Conservation (phyloP, 1,284 basidiomycete species). For the Cutaneotrichosporon daszewskae region DNA sequence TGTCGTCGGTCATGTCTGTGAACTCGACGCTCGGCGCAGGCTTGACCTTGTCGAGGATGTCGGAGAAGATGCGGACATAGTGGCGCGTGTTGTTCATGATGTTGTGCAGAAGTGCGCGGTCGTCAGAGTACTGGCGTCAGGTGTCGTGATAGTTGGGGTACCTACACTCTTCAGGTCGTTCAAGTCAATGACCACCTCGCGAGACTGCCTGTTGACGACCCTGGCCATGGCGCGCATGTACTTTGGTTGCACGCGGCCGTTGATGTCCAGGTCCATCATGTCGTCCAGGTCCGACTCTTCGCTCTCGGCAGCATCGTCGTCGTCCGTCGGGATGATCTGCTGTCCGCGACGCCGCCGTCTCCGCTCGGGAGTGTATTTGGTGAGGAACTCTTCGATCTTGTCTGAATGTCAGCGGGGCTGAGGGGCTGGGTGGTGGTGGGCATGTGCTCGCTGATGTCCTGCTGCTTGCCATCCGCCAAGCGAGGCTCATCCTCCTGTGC, state of each 20-base stretch:
- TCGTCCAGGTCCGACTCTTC: conserved; percentile 56
- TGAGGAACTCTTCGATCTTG: conserved; percentile 42
- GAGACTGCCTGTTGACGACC: conserved; percentile 70
- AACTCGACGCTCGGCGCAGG: conserved; percentile 83
- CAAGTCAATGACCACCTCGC: conserved; percentile 46
- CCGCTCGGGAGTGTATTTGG: conserved; percentile 31
- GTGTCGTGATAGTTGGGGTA: neutral
- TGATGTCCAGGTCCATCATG: conserved; percentile 49
- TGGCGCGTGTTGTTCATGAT: conserved; percentile 82
- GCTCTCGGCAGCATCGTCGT: conserved; percentile 51
- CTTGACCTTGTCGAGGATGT: conserved; percentile 83
- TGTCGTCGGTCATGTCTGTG: conserved; percentile 71
- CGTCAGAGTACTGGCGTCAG: conserved; percentile 49
- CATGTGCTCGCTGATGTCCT: too few species aligned
- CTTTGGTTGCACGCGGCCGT: conserved; percentile 54
- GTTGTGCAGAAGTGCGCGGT: conserved; percentile 62
- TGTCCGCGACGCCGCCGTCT: conserved; percentile 7
- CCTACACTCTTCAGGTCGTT: conserved; percentile 44
- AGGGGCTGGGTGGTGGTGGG: too few species aligned
- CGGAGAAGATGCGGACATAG: conserved; percentile 83
- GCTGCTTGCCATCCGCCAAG: too few species aligned
- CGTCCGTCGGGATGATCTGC: conserved; percentile 19
- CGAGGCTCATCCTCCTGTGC: too few species aligned
- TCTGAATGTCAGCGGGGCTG: conserved; percentile 26
- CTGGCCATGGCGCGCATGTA: conserved; percentile 88